phyloP scores from a whole-genome alignment of 148 eudicot species.

The Rhododendron simsii region DNA sequence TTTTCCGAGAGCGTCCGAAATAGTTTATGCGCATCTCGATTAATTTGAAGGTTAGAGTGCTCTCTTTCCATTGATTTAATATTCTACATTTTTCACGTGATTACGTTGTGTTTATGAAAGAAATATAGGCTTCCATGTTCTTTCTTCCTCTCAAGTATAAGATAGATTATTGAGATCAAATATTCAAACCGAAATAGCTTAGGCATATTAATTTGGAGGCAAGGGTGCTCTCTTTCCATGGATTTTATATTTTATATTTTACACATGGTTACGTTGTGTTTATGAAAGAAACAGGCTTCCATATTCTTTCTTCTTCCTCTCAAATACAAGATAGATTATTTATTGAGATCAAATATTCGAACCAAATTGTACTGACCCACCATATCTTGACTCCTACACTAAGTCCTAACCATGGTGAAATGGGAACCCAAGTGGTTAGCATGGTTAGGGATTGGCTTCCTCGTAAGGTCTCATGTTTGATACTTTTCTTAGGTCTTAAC shows the following conservation, averaged over 20 bases:
- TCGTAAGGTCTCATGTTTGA: too few relatives aligned
- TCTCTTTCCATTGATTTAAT: neutral
- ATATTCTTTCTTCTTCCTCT: neutral
- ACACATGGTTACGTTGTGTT: neutral
- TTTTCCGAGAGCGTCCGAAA: neutral
- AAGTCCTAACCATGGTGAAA: neutral
- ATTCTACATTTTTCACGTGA: neutral
- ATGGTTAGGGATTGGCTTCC: too few relatives aligned
- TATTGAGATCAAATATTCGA: neutral
- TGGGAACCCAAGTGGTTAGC: neutral
- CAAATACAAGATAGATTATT: neutral
- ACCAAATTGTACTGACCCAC: neutral
- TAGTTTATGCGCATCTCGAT: neutral
- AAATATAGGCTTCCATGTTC: neutral
- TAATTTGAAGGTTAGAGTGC: neutral
- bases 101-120: neutral
- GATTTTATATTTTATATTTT: neutral
- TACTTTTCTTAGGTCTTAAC: too few relatives aligned
- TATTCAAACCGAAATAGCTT: neutral
- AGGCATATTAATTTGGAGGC: neutral
- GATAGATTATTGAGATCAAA: neutral
- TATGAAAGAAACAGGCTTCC: neutral
- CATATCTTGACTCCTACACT: neutral
- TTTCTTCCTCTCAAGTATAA: neutral
- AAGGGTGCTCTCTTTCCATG: neutral